Base-by-base conservation (phyloP, 768 basidiomycete species). In the Lyophyllum decastes region DNA sequence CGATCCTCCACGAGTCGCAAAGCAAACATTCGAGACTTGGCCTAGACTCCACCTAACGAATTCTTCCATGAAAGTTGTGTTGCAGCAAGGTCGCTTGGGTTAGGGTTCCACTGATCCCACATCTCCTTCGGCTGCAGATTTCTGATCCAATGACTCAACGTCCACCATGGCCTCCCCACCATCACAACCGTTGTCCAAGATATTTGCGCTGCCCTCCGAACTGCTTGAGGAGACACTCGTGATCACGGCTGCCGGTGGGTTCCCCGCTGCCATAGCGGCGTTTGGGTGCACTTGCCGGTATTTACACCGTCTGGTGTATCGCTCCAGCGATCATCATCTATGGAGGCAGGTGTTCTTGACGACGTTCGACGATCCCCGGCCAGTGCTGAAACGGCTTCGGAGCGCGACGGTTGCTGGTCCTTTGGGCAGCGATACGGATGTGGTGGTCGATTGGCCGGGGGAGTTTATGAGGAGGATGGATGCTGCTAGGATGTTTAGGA, bases 331-430 rank as follows among this genome's bases (percentile, higher is more conserved):
- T 41, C 38, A 64, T 12, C 65, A 66, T 43, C 66, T 83, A 26
- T 84, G 83, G 83, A 67, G 79, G 24, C 72, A 75, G 35, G 69
- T 83, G 30, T 84, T 79, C 63, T 73, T 84, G 22, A 65, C 73
- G 1, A 71, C 68, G 1, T 84, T 82, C 65, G 83, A 84, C 55
- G 81, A 84, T 54, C 83, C 82, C 0, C 68, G 80, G 30, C 63
- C 66, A 11, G 60, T 71, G 2, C 44, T 63, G 26, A 44, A 41
- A 30, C 51, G 54, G 26, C 22, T 63, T 22, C 34, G 35, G 17
- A 21, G 27, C 22, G 53, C 53, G 14, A 59, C 59, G 10, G n/a
- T 43, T 0, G 24, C 33, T 35, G 54, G 52, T 9, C 51, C 59
- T 8, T 22, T 35, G 24, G 59, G 58, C 14, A 41, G 55, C n/a